Base-by-base conservation (phyloP, 2,329 filamentous ascomycete genomes). In the Neophaeococcomyces aloes region DNA sequence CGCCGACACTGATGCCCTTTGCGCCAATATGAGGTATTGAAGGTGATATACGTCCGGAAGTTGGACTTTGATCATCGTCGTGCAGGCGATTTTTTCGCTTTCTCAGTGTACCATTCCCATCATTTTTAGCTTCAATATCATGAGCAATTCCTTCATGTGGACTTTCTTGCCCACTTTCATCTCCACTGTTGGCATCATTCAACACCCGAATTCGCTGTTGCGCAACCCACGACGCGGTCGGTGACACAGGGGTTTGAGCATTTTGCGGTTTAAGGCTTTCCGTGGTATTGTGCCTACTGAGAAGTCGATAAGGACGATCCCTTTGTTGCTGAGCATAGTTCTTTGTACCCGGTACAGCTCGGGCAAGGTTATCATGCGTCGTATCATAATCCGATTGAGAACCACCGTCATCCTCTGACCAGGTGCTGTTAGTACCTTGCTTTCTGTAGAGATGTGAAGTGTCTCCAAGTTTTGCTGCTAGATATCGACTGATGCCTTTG, bases 341-440 rank as follows among this genome's bases (percentile, higher is more conserved):
- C 38, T 54, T 55, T 7, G 42, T 38, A 23, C 37, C 47, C 3
- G 50, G 46, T 3, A 44, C 49, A n/a, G 38, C 15, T 25, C 27
- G 32, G 11, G 19, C 25, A 11, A 40, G 38, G 21, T 42, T 46
- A 29, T 53, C 52, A 13, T 49, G 44, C 6, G 33, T 44, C 10
- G 45, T 47, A 19, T 55, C 53, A 44, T 48, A 53, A 34, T 55
- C 53, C 2, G 53, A 55, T 44, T 46, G 50, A 8, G 38, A 41
- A 7, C 45, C 43, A 14, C 31, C 39, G 35, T 52, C 51, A 29
- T 55, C 49, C 17, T 52, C 53, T 5, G 49, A 55, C 49, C 49
- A 53, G 21, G 38, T 44, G 34, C 49, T 51, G 15, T 34, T 40
- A 34, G 48, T 53, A 34, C 47, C 46, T 8, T 50, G 39, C 15